phyloP scores from a whole-genome alignment of 169 alveolate species.

The Plasmodium relictum region DNA sequence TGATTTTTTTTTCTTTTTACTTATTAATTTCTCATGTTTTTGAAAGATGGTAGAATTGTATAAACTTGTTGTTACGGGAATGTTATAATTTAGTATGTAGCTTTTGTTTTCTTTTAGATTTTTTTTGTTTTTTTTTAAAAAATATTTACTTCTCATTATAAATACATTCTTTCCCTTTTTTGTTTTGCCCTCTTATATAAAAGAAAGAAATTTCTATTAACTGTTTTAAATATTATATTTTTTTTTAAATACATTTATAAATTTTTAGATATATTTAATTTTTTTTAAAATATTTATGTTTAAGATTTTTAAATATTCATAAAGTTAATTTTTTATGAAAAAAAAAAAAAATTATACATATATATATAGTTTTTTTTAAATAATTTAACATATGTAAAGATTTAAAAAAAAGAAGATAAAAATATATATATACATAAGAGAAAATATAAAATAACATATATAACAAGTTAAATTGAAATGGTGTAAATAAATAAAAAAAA shows the following conservation, averaged over 20 bases:
- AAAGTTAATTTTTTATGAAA: too few species aligned
- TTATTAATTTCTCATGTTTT: conserved; percentile 24
- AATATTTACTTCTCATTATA: conserved; percentile 41
- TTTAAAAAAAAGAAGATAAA: not conserved
- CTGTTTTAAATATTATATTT: not conserved
- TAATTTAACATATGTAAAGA: not conserved
- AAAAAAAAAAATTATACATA: too few species aligned
- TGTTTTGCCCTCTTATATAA: not conserved
- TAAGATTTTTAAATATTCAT: not conserved
- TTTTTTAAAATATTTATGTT: not conserved
- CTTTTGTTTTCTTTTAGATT: not conserved
- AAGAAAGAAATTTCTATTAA: not conserved
- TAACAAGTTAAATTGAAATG: not conserved
- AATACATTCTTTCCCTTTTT: not conserved
- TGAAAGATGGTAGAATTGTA: conserved; percentile 13
- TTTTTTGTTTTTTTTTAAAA: conserved; percentile 15
- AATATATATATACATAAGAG: not conserved
- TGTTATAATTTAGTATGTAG: not conserved
- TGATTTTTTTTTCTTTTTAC: not conserved
- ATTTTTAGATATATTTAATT: not conserved
- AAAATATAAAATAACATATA: not conserved
- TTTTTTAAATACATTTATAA: not conserved
- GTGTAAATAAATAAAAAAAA: not conserved
- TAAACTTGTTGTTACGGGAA: conserved; percentile 32
- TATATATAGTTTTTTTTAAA: not conserved